phyloP scores from a whole-genome alignment of 805 yeast genomes.

The Starmerella potacharoeniae region DNA sequence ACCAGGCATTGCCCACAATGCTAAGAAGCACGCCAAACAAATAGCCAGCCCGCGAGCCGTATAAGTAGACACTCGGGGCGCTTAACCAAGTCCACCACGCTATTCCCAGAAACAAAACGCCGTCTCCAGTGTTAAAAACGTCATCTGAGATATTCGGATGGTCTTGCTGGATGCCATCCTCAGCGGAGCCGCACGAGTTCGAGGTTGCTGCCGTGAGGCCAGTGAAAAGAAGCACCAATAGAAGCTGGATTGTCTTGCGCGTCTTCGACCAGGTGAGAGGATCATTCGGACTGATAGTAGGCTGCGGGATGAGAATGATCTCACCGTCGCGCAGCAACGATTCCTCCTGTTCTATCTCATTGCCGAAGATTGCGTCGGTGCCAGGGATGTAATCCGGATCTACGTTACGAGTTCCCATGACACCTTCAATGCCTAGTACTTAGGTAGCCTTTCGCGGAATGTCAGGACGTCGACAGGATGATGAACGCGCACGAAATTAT shows the following conservation, averaged over 20 bases:
- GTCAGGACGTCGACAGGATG: not conserved
- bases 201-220: conserved; percentile 45
- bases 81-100: conserved; percentile 50
- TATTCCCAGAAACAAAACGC: conserved; percentile 59
- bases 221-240: conserved; percentile 30
- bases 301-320: conserved; percentile 52
- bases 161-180: conserved; percentile 50
- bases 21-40: conserved; percentile 51
- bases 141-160: conserved; percentile 50
- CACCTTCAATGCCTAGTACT: not conserved
- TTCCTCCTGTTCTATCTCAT: conserved; percentile 23
- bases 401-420: not conserved
- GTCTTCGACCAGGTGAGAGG: conserved; percentile 51
- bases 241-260: conserved; percentile 39
- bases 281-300: conserved; percentile 58
- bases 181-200: conserved; percentile 63
- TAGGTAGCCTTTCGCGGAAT: not conserved
- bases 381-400: conserved; percentile 22
- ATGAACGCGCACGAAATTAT: not conserved
- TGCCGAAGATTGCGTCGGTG: conserved; percentile 29
- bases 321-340: conserved; percentile 25
- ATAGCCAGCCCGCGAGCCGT: conserved; percentile 55
- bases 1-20: conserved; percentile 59
- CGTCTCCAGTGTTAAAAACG: conserved; percentile 71
- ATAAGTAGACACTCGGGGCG: conserved; percentile 18